Conservation (phyloP, 805 yeast genomes). For the Candida takata region DNA sequence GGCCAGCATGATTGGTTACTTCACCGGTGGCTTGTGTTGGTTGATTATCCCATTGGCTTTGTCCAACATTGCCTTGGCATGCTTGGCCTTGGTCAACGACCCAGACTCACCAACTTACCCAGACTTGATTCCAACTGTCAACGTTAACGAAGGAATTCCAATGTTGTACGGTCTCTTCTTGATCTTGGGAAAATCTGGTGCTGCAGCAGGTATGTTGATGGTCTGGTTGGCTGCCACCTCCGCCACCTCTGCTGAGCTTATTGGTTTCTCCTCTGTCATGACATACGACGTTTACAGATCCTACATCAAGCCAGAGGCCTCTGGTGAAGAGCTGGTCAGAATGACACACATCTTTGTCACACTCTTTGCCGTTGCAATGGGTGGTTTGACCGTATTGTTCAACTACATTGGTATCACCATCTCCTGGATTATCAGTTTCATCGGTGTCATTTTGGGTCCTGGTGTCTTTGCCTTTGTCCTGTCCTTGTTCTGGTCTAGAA, state of each 20-base stretch:
- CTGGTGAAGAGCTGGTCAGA: neutral
- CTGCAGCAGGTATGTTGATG: neutral
- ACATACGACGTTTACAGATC: too few relatives aligned
- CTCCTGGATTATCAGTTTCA: neutral
- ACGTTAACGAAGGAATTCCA: neutral
- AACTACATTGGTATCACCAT: neutral
- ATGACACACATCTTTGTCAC: neutral
- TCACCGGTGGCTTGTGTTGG: neutral
- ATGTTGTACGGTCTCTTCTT: neutral
- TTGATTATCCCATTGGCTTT: neutral
- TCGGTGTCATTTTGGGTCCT: neutral
- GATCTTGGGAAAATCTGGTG: neutral
- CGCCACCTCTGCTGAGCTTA: too few relatives aligned
- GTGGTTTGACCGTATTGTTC: neutral
- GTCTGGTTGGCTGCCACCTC: neutral
- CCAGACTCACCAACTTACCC: neutral
- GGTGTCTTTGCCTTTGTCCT: neutral
- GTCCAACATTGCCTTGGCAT: neutral
- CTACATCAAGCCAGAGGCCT: too few relatives aligned
- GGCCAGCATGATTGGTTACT: neutral
- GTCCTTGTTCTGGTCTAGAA: neutral
- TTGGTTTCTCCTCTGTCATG: too few relatives aligned
- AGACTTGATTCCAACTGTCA: neutral
- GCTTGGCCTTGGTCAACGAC: neutral
- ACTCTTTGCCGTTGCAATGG: neutral